Conservation (phyloP, 139 green algal genomes). For the Chlamydomonas incerta region DNA sequence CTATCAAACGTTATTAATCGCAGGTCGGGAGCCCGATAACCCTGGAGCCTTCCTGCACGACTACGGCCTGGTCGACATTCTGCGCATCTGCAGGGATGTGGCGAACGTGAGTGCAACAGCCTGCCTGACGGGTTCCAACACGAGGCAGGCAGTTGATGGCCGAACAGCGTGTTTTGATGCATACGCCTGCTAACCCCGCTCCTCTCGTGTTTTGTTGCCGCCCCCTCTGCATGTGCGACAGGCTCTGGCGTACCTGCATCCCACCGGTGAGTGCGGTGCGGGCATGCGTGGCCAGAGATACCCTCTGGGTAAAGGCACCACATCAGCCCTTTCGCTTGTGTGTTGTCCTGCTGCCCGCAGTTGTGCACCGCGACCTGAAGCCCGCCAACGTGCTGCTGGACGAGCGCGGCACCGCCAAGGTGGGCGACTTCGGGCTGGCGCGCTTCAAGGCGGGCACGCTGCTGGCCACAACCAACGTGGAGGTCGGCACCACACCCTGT, state of each 20-base stretch:
- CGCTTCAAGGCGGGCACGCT: neutral
- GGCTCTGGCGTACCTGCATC: neutral
- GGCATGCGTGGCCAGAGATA: too few species aligned
- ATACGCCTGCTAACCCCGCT: neutral
- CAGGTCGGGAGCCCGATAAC: too few species aligned
- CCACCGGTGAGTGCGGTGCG: neutral
- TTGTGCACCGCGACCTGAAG: constrained; percentile 37
- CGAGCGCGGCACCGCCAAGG: constrained; percentile 43
- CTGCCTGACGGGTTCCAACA: too few species aligned
- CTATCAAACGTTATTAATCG: too few species aligned
- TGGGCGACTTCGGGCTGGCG: constrained; percentile 59
- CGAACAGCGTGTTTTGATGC: too few species aligned
- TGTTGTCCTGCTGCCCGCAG: too few species aligned
- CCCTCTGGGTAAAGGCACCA: too few species aligned
- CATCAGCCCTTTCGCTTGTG: too few species aligned
- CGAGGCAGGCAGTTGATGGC: too few species aligned
- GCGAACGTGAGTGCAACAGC: neutral
- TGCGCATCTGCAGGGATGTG: neutral
- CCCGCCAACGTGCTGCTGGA: constrained; percentile 79
- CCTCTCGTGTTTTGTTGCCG: too few species aligned
- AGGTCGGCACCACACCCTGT: neutral
- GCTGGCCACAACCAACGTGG: neutral
- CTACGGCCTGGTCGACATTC: neutral
- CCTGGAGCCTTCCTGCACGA: neutral
- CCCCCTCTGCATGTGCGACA: neutral